Evolutionary conservation across 371 early-diverging fungal genomes (phyloP), one percentile per base, ranked within the genome.

Genomic region (Mycotypha africana): DNA sequence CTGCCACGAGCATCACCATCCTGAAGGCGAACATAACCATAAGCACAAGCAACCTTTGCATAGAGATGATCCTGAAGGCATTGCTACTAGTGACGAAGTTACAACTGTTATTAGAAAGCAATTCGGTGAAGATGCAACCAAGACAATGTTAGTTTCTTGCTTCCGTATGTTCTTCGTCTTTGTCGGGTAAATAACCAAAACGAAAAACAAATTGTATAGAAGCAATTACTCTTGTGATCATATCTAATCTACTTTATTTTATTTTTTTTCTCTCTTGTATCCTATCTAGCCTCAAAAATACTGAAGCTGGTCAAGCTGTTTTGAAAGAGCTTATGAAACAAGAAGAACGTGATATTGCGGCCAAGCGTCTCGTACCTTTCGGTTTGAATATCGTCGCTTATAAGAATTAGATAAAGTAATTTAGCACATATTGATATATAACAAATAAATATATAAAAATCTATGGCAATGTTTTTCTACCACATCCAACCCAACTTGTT

Each of bases 171-270:
- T n/a, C 43, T 45, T 22, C 45, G 48, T 4, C 41, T 34, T 41
- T 24, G 23, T 38, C 26, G 66, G 66, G 66, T 58, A 56, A 28
- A 11, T 28, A 28, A 28, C 28, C n/a, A n/a, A n/a, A n/a, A n/a
- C n/a, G n/a, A n/a, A n/a, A n/a, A n/a, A n/a, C n/a, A n/a, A n/a
- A n/a, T n/a, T n/a, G n/a, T n/a, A n/a, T n/a, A n/a, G n/a, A n/a
- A n/a, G n/a, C n/a, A n/a, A n/a, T n/a, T n/a, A n/a, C n/a, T n/a
- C n/a, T n/a, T 28, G 28, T 28, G 28, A 28, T 28, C 11, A 28
- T 28, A 8, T 28, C 11, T 28, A 8, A 5, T 28, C 28, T 28
- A 5, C 11, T 8, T 28, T 28, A 28, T 28, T 28, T 28, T n/a
- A n/a, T n/a, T n/a, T n/a, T n/a, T n/a, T n/a, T n/a, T n/a, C n/a